Base-by-base conservation (phyloP, 257 asterid genomes). In the Capsicum rhomboideum region DNA sequence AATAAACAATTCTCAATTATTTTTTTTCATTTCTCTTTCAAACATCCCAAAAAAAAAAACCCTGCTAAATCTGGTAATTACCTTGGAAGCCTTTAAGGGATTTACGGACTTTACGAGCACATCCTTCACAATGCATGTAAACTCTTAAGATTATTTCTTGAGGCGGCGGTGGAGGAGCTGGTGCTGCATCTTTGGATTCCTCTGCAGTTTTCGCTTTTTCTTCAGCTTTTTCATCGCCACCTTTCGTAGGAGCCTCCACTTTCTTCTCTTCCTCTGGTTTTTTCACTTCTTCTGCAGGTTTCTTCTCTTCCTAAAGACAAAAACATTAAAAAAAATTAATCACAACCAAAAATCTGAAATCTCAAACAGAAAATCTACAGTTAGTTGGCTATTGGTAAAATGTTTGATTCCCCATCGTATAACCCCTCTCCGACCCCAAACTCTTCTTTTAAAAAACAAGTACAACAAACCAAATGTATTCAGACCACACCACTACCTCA, bases 121-220 rank as follows among this genome's bases (percentile, higher is more conserved):
- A 97, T 0, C 98, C 99, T 88, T 97, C 99, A 52, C 99, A 97
- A 92, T 97, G 99, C 99, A 97, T 97, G 97, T 54, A 95, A 1
- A 97, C 98, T 82, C 84, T 92, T 40, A 97, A 83, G 2, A 97
- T 87, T 80, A 97, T 93, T 78, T 94, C 98, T 61, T 86, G 98
- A 66, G 98, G 97, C 29, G 93, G 92, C 12, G 95, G 93, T 0
- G 95, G 94, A 1, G 83, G 55, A n/a, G 37, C 78, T 1, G 50
- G 21, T 20, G 84, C 13, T 37, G 40, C 53, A 26, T 79, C 90
- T 87, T 91, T 72, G 37, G 37, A 34, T 34, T 34, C 40, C 40
- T 34, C 40, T 34, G 40, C 4, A n/a, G n/a, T 34, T 34, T 34
- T 34, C 40, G 4, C 78, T 28, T 42, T 20, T 21, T 46, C 18